phyloP scores from a whole-genome alignment of 495 filamentous ascomycete genomes.

The Penicillium robsamsonii region DNA sequence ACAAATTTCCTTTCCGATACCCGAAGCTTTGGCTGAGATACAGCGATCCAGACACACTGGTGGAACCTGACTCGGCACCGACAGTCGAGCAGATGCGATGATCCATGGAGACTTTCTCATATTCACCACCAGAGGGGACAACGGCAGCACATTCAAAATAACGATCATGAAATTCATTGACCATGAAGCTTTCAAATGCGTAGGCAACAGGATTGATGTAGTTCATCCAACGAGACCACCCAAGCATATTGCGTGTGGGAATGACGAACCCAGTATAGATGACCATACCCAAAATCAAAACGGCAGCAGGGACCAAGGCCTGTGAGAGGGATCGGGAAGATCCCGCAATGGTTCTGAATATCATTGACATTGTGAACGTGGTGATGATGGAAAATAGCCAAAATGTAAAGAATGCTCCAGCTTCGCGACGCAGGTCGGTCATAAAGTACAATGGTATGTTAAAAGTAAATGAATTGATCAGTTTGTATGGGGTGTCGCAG shows the following conservation, averaged over 20 bases:
- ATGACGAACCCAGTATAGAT: constrained; percentile 46
- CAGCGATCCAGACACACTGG: constrained; percentile 45
- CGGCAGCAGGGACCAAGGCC: constrained; percentile 42
- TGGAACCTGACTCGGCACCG: constrained; percentile 50
- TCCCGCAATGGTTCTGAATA: constrained; percentile 45
- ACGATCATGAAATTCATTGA: constrained; percentile 58
- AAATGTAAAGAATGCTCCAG: constrained; percentile 57
- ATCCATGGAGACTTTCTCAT: constrained; percentile 32
- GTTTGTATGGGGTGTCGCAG: constrained; percentile 53
- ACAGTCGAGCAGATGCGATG: constrained; percentile 44
- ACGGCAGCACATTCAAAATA: constrained; percentile 41
- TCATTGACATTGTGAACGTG: constrained; percentile 51
- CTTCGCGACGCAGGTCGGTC: constrained; percentile 41
- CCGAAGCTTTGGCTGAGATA: constrained; percentile 52
- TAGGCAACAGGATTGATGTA: constrained; percentile 44
- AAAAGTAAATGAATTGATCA: constrained; percentile 43
- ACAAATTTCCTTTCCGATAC: constrained; percentile 55
- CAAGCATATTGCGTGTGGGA: constrained; percentile 42
- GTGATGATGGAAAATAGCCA: constrained; percentile 47
- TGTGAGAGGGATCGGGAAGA: constrained; percentile 37
- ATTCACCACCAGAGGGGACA: constrained; percentile 34
- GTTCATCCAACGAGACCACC: constrained; percentile 46
- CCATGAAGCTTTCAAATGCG: constrained; percentile 37
- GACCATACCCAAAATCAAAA: constrained; percentile 39
- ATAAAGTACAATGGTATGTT: constrained; percentile 56